These are phyloP conservation scores for Cucurbitaria berberidis DNA, from an alignment of 2,329 filamentous ascomycete genomes.

Conservation along the genomic window DNA sequence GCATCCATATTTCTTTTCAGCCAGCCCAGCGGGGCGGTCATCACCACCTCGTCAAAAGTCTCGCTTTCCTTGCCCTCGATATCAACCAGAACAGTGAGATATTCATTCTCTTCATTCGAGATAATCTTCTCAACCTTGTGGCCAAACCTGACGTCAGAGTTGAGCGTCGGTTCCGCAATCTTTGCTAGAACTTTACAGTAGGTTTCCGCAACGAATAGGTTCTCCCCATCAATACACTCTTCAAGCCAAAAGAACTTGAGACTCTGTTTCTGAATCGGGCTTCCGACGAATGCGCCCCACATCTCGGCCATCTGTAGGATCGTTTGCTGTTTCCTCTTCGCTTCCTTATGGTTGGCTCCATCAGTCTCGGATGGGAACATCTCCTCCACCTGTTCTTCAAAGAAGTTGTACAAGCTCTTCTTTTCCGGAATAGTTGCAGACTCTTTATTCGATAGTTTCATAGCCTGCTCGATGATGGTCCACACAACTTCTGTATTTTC, in stretches of 20 bases:
- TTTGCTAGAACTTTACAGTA: slow-evolving; percentile 65
- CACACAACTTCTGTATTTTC: slow-evolving; percentile 63
- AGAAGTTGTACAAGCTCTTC: slow-evolving; percentile 64
- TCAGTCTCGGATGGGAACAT: slow-evolving; percentile 45
- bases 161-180: slow-evolving; percentile 64
- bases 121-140: slow-evolving; percentile 55
- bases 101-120: slow-evolving; percentile 22
- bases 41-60: slow-evolving; percentile 71
- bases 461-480: slow-evolving; percentile 71
- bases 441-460: slow-evolving; percentile 67
- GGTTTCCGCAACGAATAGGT: slow-evolving; percentile 67
- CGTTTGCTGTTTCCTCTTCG: slow-evolving; percentile 56
- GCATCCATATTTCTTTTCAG: slow-evolving; percentile 46
- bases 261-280: slow-evolving; percentile 67
- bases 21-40: slow-evolving; percentile 71
- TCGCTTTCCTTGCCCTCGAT: slow-evolving; percentile 55
- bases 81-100: slow-evolving; percentile 48
- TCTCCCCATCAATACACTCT: slow-evolving; percentile 76
- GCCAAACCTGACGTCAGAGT: slow-evolving; percentile 62
- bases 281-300: slow-evolving; percentile 76
- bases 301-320: slow-evolving; percentile 63
- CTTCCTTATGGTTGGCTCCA: slow-evolving; percentile 38
- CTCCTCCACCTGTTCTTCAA: slow-evolving; percentile 57
- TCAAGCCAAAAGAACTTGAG: slow-evolving; percentile 80
- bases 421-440: slow-evolving; percentile 59